A percentile compares a stretch with the other conserved stretches of the same genome.
Conservation (phyloP, 139 green algal species). For the Chlamydomonas applanata region DNA sequence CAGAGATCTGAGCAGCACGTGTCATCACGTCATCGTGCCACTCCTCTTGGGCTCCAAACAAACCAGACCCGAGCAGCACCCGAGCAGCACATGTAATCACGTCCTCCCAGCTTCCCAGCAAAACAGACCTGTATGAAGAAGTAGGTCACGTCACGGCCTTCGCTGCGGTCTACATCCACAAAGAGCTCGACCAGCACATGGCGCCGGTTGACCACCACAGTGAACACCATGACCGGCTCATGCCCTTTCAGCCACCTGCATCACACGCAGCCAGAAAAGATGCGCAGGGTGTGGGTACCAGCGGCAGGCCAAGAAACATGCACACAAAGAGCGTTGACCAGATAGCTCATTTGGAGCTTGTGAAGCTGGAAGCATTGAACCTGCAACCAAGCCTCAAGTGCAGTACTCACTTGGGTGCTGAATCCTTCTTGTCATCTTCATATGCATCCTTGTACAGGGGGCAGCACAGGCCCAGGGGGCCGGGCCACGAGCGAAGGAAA, state of each 20-base stretch:
- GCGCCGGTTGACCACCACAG: neutral
- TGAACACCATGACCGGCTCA: constrained; percentile 3
- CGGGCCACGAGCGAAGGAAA: constrained; percentile 25
- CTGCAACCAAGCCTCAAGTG: neutral
- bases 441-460: constrained; percentile 34
- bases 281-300: too few relatives aligned
- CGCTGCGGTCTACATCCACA: neutral
- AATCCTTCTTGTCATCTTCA: neutral
- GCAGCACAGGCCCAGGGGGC: constrained; percentile 25
- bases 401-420: neutral
- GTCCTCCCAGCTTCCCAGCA: too few relatives aligned
- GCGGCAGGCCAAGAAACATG: too few relatives aligned
- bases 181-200: constrained; percentile 18
- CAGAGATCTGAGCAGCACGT: too few relatives aligned
- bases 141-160: constrained; percentile 3
- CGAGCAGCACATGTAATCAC: too few relatives aligned
- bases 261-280: neutral
- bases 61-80: too few relatives aligned
- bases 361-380: neutral
- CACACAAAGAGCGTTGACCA: too few relatives aligned
- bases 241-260: constrained; percentile 3
- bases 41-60: too few relatives aligned
- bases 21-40: too few relatives aligned
- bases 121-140: constrained; percentile 5
- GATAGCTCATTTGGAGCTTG: too few relatives aligned